Base-by-base conservation (phyloP, 2,329 filamentous ascomycete species). In the Colletotrichum sp. region DNA sequence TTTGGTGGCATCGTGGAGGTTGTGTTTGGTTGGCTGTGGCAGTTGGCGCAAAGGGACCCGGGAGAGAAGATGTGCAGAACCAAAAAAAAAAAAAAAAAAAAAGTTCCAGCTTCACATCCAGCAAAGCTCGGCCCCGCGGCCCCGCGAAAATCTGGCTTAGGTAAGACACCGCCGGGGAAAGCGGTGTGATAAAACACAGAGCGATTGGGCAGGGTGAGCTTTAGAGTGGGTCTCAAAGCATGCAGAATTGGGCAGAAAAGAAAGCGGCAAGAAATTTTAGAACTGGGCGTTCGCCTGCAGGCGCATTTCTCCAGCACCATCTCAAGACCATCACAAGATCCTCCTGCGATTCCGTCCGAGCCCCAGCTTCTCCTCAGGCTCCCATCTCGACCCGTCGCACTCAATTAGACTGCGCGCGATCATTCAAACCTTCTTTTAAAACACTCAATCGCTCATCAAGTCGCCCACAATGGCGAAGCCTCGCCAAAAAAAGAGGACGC, bases 401-500 rank as follows among this genome's bases (percentile, higher is more conserved):
- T 27, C 57, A 60, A 25, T 63, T 5, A 67, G 22, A n/a, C 22
- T n/a, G 22, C 12, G 39, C 61, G 32, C 61, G 28, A 64, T 39
- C n/a, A 25, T 34, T 28, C 28, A 2, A 30, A 66, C 72, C 69
- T 71, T 79, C 72, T 69, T 70, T 70, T 9, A 27, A 52, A 39
- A 74, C 57, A 48, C 39, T n/a, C 68, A 74, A 77, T n/a, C 63
- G 66, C 44, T 34, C 30, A 63, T 59, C 52, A 69, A 69, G 55
- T 55, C 65, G 68, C 68, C 27, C 78, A 82, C 76, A 81, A 98
- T 98, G 96, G 95, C 95, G 44, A 94, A 93, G 84, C 90, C 91
- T 86, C 90, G 95, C 82, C 93, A 92, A 68, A 98, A 98, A 89
- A 98, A 96, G 91, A 93, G 95, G 84, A 98, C 96, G 76, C 96